Base-by-base conservation (phyloP, 1,139 yeast genomes). In the Yamadazyma sp. region DNA sequence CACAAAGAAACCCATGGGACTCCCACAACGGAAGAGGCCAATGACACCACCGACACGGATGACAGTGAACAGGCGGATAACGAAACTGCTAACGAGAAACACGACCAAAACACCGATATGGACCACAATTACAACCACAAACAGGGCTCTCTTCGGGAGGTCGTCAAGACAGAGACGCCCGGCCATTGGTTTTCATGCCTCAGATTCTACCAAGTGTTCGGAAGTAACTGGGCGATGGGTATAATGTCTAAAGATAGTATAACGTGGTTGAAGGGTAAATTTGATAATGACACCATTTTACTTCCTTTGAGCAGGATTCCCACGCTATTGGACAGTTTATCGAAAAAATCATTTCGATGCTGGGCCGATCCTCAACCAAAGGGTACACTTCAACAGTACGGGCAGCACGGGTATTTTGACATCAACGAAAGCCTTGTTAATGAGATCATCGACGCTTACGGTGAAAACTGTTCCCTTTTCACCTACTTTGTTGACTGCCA, bases 261-360 rank as follows among this genome's bases (percentile, higher is more conserved):
- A 36, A 52, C 47, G 18, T 66, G 69, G 65, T 59, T 69, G 33
- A 59, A 53, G 25, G 44, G 48, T 3, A 51, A 57, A 9, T 47
- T 68, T 15, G 61, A 66, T 0, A 54, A 59, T 2, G 59, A 54
- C 2, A 46, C 58, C 3, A 40, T 56, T 27, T 46, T 66, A 7
- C 44, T 48, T 2, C 73, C 75, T 2, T 45, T 71, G n/a, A 51
- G 59, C 22, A 59, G 59, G 36, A 40, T 69, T 18, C 73, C 73
- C 1, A 20, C 50, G 5, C 48, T 64, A 2, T 61, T 63, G 36
- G 54, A 57, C 28, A 42, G 41, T 10, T 52, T 56, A 18, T 41
- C 61, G 28, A 54, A 53, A 32, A 37, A 47, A 5, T 52, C 59
- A 17, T 41, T 59, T 23, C 41, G 51, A 31, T 54, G 49, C 33